Percentiles rank a stretch among this genome's conserved stretches.
These are phyloP conservation scores for Suillus variegatus DNA, from an alignment of 768 basidiomycete species.

Conservation along the genomic window DNA sequence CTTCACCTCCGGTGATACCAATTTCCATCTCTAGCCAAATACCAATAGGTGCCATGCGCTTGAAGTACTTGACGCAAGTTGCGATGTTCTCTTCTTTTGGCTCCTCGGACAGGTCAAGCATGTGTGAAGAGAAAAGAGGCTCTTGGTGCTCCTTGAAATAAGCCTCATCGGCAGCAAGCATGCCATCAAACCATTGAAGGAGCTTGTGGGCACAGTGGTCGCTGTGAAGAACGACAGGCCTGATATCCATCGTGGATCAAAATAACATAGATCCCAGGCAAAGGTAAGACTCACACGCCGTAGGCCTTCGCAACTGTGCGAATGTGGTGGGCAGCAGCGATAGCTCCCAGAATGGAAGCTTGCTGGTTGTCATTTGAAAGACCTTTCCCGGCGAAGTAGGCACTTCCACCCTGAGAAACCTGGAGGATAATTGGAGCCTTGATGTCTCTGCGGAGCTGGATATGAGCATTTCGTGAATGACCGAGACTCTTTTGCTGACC, in stretches of 20 bases:
- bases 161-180: constrained; percentile 94
- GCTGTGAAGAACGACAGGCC: constrained; percentile 95
- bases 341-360: constrained; percentile 90
- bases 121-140: constrained; percentile 94
- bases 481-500: constrained; percentile 44
- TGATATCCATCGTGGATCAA: constrained; percentile 30
- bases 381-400: constrained; percentile 97
- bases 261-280: constrained; percentile 1
- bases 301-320: constrained; percentile 86
- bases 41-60: constrained; percentile 89
- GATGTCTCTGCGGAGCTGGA: constrained; percentile 62
- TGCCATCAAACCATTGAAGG: constrained; percentile 98
- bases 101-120: constrained; percentile 97
- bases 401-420: constrained; percentile 94
- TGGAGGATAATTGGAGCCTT: constrained; percentile 98
- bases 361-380: constrained; percentile 93
- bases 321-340: constrained; percentile 91
- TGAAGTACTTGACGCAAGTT: constrained; percentile 92
- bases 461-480: constrained; percentile 12
- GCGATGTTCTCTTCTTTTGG: constrained; percentile 92
- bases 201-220: constrained; percentile 99
- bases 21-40: constrained; percentile 99
- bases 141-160: constrained; percentile 90
- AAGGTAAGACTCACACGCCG: constrained; percentile 71
- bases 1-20: constrained; percentile 99